Conservation (phyloP, 768 basidiomycete genomes). For the Naganishia randhawae region DNA sequence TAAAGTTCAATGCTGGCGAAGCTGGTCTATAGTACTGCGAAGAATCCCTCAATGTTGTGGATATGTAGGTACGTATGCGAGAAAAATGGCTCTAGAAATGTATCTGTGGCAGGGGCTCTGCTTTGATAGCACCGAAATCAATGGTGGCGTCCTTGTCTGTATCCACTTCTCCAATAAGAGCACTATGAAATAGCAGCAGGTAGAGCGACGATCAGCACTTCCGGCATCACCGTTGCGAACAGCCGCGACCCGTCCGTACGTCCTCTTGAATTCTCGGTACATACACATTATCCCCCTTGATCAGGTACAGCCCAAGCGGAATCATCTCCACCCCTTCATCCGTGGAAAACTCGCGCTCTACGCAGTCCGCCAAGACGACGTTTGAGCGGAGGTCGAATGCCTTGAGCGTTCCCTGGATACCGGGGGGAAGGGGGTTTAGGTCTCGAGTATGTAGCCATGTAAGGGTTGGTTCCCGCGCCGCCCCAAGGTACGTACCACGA, state of each 20-base stretch:
- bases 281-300: constrained; percentile 97
- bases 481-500: constrained; percentile 63
- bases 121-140: constrained; percentile 75
- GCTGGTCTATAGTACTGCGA: no score
- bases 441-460: no score
- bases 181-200: constrained; percentile 38
- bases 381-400: constrained; percentile 96
- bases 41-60: no score
- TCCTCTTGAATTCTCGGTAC: constrained; percentile 48
- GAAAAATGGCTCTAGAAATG: constrained; percentile 28
- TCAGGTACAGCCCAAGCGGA: constrained; percentile 88
- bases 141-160: constrained; percentile 74
- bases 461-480: no score
- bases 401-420: constrained; percentile 75
- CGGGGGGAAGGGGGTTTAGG: no score
- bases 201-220: background rate
- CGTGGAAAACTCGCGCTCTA: constrained; percentile 83
- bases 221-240: background rate
- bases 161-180: constrained; percentile 54
- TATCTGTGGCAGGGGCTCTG: constrained; percentile 67
- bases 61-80: background rate
- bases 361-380: constrained; percentile 87
- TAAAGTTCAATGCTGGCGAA: no score
- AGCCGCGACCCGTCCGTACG: background rate
- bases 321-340: constrained; percentile 94